These are phyloP conservation scores for Myxozyma udenii DNA, from an alignment of 805 yeast species.

Conservation along the genomic window DNA sequence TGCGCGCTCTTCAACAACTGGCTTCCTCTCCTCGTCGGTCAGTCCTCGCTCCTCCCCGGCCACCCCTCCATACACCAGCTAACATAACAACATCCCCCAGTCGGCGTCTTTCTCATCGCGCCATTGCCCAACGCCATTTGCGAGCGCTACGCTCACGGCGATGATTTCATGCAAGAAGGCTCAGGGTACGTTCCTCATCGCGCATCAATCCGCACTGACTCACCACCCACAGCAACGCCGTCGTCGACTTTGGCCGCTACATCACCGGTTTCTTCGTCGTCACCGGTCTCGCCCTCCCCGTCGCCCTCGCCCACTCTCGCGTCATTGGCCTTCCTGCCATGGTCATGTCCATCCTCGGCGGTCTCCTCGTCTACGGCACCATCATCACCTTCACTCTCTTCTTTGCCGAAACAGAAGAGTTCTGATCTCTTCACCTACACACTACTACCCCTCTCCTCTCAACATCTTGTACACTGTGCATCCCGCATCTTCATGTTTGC, in stretches of 20 bases:
- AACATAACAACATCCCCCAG: constrained; percentile 32
- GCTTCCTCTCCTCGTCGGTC: constrained; percentile 76
- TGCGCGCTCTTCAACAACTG: constrained; percentile 87
- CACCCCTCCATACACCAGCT: no score
- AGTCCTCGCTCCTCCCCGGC: constrained; percentile 30
- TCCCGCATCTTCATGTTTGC: background rate
- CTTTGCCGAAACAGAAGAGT: constrained; percentile 53
- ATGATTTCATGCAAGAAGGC: constrained; percentile 63
- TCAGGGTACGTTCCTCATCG: constrained; percentile 37
- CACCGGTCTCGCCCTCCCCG: constrained; percentile 72
- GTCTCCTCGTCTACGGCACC: constrained; percentile 76
- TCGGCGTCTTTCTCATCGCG: constrained; percentile 63
- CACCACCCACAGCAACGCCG: constrained; percentile 37
- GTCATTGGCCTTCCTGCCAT: constrained; percentile 69
- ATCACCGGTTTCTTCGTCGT: constrained; percentile 71
- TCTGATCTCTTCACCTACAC: constrained; percentile 24
- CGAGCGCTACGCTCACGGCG: constrained; percentile 44
- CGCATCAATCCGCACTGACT: background rate
- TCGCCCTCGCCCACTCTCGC: constrained; percentile 70
- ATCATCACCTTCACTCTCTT: constrained; percentile 78
- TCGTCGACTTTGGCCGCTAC: constrained; percentile 78
- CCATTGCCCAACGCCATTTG: constrained; percentile 69
- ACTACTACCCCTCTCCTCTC: background rate
- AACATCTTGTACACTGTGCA: background rate
- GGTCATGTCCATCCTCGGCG: constrained; percentile 76